Evolutionary conservation across 139 green algal species (phyloP).

Genomic region (Mesotaenium endlicherianum): DNA sequence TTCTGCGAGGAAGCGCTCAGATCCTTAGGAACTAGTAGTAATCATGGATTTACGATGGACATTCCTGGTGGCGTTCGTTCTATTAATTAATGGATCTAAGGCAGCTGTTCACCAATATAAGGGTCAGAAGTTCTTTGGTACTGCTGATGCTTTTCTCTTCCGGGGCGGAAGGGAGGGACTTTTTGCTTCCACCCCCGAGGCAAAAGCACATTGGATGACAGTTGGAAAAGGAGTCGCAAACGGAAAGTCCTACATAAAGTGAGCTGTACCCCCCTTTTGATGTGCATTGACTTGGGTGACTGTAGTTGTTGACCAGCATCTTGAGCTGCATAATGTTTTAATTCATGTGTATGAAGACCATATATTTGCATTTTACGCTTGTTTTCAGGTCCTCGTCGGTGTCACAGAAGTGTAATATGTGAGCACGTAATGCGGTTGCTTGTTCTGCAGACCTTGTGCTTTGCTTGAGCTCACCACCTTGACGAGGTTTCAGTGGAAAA

Average conservation of each 20-base stretch:
- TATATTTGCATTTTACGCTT: not conserved
- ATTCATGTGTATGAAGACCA: not conserved
- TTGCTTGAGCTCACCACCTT: no score
- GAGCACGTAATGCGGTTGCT: not conserved
- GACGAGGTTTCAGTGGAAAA: no score
- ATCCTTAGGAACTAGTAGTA: no score
- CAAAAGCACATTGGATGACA: slow-evolving; percentile 52
- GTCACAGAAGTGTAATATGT: not conserved
- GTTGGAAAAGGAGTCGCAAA: slow-evolving; percentile 54
- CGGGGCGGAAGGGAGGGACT: slow-evolving; percentile 60
- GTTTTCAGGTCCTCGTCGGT: not conserved
- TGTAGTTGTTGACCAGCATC: not conserved
- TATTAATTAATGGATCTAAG: no score
- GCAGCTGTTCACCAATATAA: slow-evolving; percentile 58
- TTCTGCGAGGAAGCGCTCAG: no score
- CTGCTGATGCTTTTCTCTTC: slow-evolving; percentile 52
- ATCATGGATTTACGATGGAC: no score
- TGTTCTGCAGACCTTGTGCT: not conserved
- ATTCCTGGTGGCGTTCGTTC: no score
- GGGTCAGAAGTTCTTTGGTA: slow-evolving; percentile 53
- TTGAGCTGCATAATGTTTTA: not conserved
- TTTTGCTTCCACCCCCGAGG: slow-evolving; percentile 47
- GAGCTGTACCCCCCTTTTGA: not conserved
- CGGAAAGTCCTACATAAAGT: slow-evolving; percentile 59
- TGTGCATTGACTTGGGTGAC: not conserved